phyloP scores from a whole-genome alignment of 495 filamentous ascomycete genomes.

The Aspergillus indologenus region DNA sequence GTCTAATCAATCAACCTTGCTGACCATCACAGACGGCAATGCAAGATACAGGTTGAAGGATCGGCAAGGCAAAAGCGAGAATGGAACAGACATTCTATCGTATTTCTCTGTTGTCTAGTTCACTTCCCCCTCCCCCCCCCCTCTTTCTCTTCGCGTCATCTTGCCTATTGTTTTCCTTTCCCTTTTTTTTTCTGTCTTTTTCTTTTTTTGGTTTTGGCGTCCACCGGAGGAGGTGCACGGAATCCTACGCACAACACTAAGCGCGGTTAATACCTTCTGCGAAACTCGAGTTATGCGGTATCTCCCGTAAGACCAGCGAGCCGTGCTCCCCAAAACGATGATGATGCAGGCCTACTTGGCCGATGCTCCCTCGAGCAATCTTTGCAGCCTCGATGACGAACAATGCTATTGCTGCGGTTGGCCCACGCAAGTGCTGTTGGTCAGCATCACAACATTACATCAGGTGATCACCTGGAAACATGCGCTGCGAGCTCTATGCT shows the following conservation, averaged over 20 bases:
- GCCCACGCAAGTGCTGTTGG: background rate
- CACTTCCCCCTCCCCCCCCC: background rate
- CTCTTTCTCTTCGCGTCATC: background rate
- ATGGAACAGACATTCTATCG: background rate
- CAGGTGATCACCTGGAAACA: background rate
- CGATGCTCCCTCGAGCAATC: background rate
- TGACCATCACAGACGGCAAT: background rate
- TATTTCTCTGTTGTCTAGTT: background rate
- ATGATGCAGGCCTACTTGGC: background rate
- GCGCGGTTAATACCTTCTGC: background rate
- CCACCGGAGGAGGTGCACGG: conserved; percentile 6
- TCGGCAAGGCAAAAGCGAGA: background rate
- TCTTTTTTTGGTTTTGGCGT: background rate
- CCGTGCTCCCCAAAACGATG: conserved; percentile 11
- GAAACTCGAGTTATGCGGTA: conserved; percentile 1
- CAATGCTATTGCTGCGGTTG: conserved; percentile 1
- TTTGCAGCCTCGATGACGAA: background rate
- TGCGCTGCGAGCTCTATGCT: background rate
- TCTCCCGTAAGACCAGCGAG: conserved; percentile 1
- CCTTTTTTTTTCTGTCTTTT: background rate
- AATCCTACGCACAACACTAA: conserved; percentile 13
- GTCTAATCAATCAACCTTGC: background rate
- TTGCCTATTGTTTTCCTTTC: background rate
- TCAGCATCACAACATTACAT: background rate
- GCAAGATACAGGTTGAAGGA: conserved; percentile 1